A percentile compares a stretch with the other conserved stretches of the same genome.
These are phyloP conservation scores for Ogataea hybrid DNA, from an alignment of 1,139 yeast species.

Conservation along the genomic window DNA sequence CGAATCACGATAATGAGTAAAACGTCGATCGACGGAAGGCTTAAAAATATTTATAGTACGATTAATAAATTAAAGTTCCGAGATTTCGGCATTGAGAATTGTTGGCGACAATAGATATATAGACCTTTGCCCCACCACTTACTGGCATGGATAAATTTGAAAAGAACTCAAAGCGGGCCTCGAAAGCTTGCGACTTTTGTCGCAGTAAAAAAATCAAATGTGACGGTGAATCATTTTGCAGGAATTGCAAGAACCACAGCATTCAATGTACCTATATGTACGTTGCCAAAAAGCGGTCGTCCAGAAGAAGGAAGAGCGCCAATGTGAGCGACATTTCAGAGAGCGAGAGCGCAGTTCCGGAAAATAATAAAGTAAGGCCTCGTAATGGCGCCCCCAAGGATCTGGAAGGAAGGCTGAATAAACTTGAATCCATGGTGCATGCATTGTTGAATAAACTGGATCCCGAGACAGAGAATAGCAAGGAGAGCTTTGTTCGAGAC, in stretches of 20 bases:
- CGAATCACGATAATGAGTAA: too few species aligned
- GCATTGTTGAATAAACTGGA: constrained; percentile 17
- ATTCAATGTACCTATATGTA: constrained; percentile 35
- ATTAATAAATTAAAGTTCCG: too few species aligned
- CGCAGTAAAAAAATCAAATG: constrained; percentile 50
- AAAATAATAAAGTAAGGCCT: neutral
- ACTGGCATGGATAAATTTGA: neutral
- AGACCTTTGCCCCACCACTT: neutral
- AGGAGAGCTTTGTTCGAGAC: neutral
- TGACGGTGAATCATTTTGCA: constrained; percentile 47
- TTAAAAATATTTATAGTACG: too few species aligned
- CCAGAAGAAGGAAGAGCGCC: constrained; percentile 2
- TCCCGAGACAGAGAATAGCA: constrained; percentile 5
- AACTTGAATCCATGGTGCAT: constrained; percentile 30
- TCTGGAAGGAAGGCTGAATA: constrained; percentile 22
- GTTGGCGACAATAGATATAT: too few species aligned
- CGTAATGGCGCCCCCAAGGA: neutral
- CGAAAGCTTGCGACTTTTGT: constrained; percentile 53
- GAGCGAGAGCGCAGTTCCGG: neutral
- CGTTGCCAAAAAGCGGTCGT: constrained; percentile 28
- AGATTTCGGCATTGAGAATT: too few species aligned
- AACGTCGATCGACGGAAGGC: too few species aligned
- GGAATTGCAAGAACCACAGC: constrained; percentile 38
- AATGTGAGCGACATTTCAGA: neutral
- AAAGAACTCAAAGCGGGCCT: constrained; percentile 16